Base-by-base conservation (phyloP, 805 yeast genomes). In the Clavispora santaluciae region DNA sequence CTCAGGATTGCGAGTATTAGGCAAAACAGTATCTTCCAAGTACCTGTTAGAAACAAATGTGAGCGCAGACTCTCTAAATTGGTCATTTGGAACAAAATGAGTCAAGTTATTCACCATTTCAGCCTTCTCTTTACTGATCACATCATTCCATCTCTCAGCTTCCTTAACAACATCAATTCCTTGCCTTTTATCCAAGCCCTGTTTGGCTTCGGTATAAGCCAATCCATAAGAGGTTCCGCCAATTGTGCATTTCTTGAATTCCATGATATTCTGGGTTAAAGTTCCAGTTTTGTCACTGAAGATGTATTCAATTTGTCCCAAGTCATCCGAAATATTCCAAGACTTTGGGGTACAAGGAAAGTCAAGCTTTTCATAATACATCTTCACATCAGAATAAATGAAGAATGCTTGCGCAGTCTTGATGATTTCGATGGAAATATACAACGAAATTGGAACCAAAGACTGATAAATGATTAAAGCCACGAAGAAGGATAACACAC, bases 261-360 rank as follows among this genome's bases (percentile, higher is more conserved):
- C 93, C 95, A 86, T 86, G 21, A 85, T 78, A 56, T 85, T 85
- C 57, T 85, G 93, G 1, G 95, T 85, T 53, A 85, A 63, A 1
- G 95, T 85, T 46, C 95, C 95, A 0, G 95, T 85, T 57, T 85
- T 85, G 63, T 85, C 95, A 63, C 88, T 81, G 60, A 86, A 86
- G 36, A 86, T 78, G 56, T 86, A 86, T 57, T 86, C 95, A 49
- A 86, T 81, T 60, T 86, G 95, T 23, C 95, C 95, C 52, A 86
- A 66, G 61, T 86, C 95, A 68, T 86, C 95, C 3, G 90, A 82
- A 33, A 86, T 85, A 55, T 78, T 82, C 95, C 95, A 86, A 0
- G 90, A 74, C 55, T 85, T 84, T 12, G 95, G 93, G 9, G 84
- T 79, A 59, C 95, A 86, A 3, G 93, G 91, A 53, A 79, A 85